These are phyloP conservation scores for Vigna nakashimae DNA, from an alignment of 306 rosid genomes.

Conservation along the genomic window DNA sequence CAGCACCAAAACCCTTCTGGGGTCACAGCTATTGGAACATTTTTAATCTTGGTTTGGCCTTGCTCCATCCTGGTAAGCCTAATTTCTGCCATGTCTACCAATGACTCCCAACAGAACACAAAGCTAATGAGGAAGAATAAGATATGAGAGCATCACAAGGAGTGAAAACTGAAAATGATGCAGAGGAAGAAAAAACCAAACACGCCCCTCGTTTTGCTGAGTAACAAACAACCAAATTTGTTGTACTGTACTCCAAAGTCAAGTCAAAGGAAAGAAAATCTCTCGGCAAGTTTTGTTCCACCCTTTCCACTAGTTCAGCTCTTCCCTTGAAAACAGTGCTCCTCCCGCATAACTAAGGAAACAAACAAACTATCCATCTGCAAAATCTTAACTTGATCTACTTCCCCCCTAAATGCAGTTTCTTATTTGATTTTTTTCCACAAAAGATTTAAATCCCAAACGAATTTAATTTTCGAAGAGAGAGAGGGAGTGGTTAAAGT, in stretches of 20 bases:
- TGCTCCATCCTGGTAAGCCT: constrained; percentile 70
- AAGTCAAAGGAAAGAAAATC: constrained; percentile 44
- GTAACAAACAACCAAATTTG: constrained; percentile 28
- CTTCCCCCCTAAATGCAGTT: constrained; percentile 39
- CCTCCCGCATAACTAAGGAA: constrained; percentile 28
- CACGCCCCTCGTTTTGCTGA: constrained; percentile 24
- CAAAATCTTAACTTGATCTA: constrained; percentile 44
- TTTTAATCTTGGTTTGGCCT: constrained; percentile 84
- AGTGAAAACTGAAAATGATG: constrained; percentile 34
- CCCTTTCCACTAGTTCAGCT: constrained; percentile 44
- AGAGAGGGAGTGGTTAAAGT: constrained; percentile 30
- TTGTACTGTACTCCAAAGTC: constrained; percentile 35
- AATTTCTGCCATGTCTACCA: constrained; percentile 79
- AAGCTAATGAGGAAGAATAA: constrained; percentile 33
- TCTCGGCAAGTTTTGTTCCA: constrained; percentile 28
- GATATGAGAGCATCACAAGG: constrained; percentile 44
- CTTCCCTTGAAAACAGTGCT: constrained; percentile 36
- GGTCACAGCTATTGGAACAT: constrained; percentile 97
- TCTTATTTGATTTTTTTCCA: background rate
- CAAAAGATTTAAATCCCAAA: constrained; percentile 40
- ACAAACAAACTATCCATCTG: constrained; percentile 30
- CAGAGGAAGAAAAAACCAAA: constrained; percentile 35
- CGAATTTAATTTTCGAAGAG: background rate
- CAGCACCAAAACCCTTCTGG: constrained; percentile 99
- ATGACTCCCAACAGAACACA: constrained; percentile 25